A percentile compares a stretch with the other conserved stretches of the same genome.
Conservation (phyloP, 2,329 filamentous ascomycete genomes). For the Fusarium denticulatum region DNA sequence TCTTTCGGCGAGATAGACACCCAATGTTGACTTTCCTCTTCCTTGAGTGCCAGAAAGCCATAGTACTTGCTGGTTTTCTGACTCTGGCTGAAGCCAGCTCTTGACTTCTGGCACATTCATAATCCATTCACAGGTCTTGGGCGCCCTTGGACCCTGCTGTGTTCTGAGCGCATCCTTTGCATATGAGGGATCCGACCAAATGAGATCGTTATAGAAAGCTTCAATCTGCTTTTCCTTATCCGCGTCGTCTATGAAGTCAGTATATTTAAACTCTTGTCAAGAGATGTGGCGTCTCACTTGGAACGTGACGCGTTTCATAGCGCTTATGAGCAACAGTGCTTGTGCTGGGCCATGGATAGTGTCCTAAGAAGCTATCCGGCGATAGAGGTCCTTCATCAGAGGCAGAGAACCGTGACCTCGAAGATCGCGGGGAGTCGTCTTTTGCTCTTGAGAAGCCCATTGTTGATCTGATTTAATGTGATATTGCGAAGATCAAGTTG, state of each 20-base stretch:
- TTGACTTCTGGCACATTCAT: constrained; percentile 7
- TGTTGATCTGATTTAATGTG: background rate
- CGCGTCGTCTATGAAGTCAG: constrained; percentile 11
- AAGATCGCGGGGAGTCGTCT: constrained; percentile 21
- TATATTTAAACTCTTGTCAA: background rate
- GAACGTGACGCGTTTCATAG: constrained; percentile 16
- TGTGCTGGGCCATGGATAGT: constrained; percentile 29
- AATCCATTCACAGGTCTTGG: constrained; percentile 27
- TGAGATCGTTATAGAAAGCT: constrained; percentile 23
- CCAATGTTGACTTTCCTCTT: constrained; percentile 21
- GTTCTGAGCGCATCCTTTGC: constrained; percentile 22
- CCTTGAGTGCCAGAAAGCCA: constrained; percentile 20
- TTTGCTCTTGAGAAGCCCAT: constrained; percentile 12
- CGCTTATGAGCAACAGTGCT: constrained; percentile 21
- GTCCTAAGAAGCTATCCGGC: constrained; percentile 25
- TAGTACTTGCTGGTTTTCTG: background rate
- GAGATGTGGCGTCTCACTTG: constrained; percentile 6
- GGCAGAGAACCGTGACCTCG: constrained; percentile 18
- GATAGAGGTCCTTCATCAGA: constrained; percentile 20
- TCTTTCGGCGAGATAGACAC: constrained; percentile 17
- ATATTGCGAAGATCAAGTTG: constrained; percentile 7
- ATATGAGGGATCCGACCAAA: constrained; percentile 19
- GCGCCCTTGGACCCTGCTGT: constrained; percentile 15
- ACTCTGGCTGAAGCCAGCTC: constrained; percentile 10
- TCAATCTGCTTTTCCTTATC: constrained; percentile 17